These are phyloP conservation scores for Mycena capillaripes DNA, from an alignment of 768 basidiomycete species.

Conservation along the genomic window DNA sequence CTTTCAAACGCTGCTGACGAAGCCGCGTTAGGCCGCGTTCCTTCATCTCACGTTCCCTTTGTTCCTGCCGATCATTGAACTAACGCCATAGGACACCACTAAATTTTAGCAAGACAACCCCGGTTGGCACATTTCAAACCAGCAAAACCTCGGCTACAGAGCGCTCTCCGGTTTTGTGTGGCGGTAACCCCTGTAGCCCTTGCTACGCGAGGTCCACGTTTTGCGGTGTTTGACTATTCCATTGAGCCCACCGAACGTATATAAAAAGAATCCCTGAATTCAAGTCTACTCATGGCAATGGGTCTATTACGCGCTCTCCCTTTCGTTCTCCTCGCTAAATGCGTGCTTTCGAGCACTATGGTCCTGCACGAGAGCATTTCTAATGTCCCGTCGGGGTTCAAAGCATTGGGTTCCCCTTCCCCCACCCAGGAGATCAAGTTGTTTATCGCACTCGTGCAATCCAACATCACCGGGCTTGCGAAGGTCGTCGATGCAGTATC, in stretches of 20 bases:
- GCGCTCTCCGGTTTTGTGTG: no score
- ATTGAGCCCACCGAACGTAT: neutral
- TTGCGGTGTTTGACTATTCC: neutral
- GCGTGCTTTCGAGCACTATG: slow-evolving; percentile 11
- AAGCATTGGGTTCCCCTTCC: slow-evolving; percentile 4
- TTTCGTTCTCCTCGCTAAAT: neutral
- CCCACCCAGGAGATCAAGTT: slow-evolving; percentile 16
- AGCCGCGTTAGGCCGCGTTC: no score
- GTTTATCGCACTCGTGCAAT: slow-evolving; percentile 12
- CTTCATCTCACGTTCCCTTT: no score
- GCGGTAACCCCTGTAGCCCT: no score
- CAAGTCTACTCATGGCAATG: neutral
- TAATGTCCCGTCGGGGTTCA: slow-evolving; percentile 9
- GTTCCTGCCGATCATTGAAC: no score
- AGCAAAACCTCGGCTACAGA: no score
- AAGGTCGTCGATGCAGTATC: slow-evolving; percentile 21
- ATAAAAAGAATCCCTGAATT: neutral
- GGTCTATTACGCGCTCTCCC: neutral
- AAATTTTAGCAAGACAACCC: no score
- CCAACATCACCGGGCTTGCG: slow-evolving; percentile 18
- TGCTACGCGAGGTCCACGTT: no score
- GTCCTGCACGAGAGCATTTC: slow-evolving; percentile 21
- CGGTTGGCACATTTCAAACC: no score
- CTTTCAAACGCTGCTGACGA: no score
- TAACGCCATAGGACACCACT: no score